Percentiles rank a stretch among this genome's conserved stretches.
Evolutionary conservation across 2,329 filamentous ascomycete species (phyloP).

Genomic region (Akanthomyces uredinophilus): DNA sequence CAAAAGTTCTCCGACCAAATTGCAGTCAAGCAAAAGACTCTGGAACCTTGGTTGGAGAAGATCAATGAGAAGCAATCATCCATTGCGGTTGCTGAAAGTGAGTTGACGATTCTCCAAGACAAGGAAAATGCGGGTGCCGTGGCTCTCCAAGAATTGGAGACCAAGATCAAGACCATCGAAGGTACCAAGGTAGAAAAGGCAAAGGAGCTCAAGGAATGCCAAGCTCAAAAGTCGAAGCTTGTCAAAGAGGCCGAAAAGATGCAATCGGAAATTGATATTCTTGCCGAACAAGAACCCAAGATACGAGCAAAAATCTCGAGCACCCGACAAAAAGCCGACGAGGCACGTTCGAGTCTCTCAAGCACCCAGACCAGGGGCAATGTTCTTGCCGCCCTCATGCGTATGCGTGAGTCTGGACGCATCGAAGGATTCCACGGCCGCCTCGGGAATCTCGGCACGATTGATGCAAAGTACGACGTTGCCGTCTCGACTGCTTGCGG

Average conservation of each 20-base stretch:
- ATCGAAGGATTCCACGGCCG: conserved; percentile 97
- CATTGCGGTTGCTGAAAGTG: conserved; percentile 90
- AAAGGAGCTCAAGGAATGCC: conserved; percentile 69
- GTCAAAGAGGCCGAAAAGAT: conserved; percentile 70
- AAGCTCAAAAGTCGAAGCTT: conserved; percentile 64
- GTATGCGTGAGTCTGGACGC: conserved; percentile 90
- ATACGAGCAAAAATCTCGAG: conserved; percentile 81
- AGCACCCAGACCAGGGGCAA: conserved; percentile 90
- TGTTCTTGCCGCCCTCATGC: conserved; percentile 85
- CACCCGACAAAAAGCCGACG: conserved; percentile 89
- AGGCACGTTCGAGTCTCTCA: conserved; percentile 84
- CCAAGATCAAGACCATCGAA: conserved; percentile 70
- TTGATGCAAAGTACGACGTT: conserved; percentile 90
- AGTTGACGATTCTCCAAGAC: conserved; percentile 85
- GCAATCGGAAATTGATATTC: conserved; percentile 65
- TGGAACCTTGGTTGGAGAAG: conserved; percentile 95
- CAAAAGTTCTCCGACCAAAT: conserved; percentile 93
- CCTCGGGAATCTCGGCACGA: conserved; percentile 87
- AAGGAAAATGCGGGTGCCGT: conserved; percentile 83
- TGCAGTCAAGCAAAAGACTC: conserved; percentile 80
- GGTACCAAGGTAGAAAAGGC: conserved; percentile 66
- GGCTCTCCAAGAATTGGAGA: conserved; percentile 75
- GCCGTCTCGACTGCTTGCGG: conserved; percentile 97
- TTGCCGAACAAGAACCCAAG: conserved; percentile 73
- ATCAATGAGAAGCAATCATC: conserved; percentile 94